These are phyloP conservation scores for Ophiostoma sp. DNA, from an alignment of 2,329 filamentous ascomycete genomes.

Conservation along the genomic window DNA sequence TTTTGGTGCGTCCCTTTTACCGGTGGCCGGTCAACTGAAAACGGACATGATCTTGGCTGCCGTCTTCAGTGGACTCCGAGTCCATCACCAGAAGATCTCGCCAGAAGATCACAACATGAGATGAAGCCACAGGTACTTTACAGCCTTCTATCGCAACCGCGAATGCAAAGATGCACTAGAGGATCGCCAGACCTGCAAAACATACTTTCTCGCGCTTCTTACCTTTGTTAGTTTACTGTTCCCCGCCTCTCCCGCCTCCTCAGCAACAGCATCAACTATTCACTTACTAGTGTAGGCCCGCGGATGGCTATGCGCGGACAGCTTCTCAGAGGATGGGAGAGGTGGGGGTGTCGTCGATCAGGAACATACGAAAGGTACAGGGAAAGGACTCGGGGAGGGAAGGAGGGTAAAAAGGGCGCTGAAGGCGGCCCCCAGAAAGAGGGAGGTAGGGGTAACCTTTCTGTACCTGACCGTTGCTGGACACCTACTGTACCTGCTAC, in stretches of 20 bases:
- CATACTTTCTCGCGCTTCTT: not conserved
- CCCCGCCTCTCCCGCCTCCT: not conserved
- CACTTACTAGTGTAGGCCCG: not conserved
- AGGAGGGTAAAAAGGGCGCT: not conserved
- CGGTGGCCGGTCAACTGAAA: not conserved
- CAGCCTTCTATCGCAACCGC: not conserved
- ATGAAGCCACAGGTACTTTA: not conserved
- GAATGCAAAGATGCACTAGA: not conserved
- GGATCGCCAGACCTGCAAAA: slow-evolving; percentile 14
- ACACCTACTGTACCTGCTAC: not conserved
- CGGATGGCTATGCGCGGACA: not conserved
- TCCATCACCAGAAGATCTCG: no score
- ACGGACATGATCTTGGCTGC: not conserved
- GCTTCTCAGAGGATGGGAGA: not conserved
- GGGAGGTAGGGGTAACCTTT: not conserved
- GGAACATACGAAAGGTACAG: not conserved
- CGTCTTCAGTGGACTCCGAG: not conserved
- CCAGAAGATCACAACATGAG: not conserved
- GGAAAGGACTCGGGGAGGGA: no score
- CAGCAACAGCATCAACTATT: not conserved
- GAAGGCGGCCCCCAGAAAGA: not conserved
- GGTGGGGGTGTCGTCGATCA: not conserved
- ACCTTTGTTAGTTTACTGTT: not conserved
- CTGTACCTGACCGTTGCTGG: not conserved
- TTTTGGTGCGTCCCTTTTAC: not conserved